Base-by-base conservation (phyloP, 2,329 filamentous ascomycete genomes). In the Xylaria sp. region DNA sequence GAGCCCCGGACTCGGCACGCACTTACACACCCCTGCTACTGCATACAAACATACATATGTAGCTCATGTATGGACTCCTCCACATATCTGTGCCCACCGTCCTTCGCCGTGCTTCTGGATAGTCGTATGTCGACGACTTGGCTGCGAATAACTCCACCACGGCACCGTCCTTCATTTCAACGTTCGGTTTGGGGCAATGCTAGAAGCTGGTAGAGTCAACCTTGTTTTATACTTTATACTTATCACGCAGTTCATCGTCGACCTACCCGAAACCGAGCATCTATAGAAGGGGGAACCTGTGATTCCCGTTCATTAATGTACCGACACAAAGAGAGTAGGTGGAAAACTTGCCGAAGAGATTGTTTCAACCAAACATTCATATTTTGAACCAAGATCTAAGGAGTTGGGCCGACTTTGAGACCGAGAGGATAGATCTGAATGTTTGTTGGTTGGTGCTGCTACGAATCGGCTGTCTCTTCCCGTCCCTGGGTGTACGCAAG, bases 31-130 rank as follows among this genome's bases (percentile, higher is more conserved):
- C 79, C 79, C 74, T 79, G 78, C 73, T 75, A 69, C 71, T 78
- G 79, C 75, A 79, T 79, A 76, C 74, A 77, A 72, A 76, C 74
- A 74, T 78, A 76, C 77, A 79, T 79, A 79, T 79, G 78, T 79
- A 80, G 72, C 73, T 73, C 64, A 69, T 66, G 74, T 76, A 77
- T 71, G 66, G 71, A 69, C 66, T 74, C 76, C 74, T 77, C 76
- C 74, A 76, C 75, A 77, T 74, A 73, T 72, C 74, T 74, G 70
- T 71, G 70, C 70, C 73, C 71, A 72, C 69, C 71, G 61, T 74
- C 73, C 73, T 73, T 73, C 71, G 73, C 71, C 68, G 72, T 76
- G 74, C 71, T 69, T 76, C 72, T 77, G 71, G 33, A 74, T 77
- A 74, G 73, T 72, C 72, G 71, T 73, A 73, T 74, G 69, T 74